Conservation (phyloP, 179 eudicot genomes). For the Silene coronaria region DNA sequence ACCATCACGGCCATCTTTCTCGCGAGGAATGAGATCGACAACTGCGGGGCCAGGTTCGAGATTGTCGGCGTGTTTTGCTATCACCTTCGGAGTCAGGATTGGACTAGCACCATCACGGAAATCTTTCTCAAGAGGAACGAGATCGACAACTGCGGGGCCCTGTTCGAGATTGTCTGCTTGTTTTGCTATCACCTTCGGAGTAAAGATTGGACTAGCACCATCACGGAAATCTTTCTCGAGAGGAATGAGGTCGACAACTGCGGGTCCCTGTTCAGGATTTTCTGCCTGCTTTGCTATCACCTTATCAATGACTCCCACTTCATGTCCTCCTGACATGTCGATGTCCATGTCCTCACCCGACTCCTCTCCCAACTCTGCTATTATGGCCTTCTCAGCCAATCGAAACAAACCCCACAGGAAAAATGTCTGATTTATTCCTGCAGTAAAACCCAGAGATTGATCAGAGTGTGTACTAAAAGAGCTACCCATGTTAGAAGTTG, state of each 20-base stretch:
- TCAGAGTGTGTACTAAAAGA: too few relatives aligned
- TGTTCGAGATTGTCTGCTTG: not conserved
- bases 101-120: not conserved
- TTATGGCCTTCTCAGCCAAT: not conserved
- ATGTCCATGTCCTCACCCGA: conserved; percentile 27
- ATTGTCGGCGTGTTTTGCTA: not conserved
- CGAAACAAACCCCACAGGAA: conserved; percentile 36
- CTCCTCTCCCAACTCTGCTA: not conserved
- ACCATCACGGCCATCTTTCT: not conserved
- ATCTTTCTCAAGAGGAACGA: conserved; percentile 11
- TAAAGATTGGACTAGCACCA: not conserved
- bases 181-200: conserved; percentile 2
- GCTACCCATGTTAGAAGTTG: not conserved
- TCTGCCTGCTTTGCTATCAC: conserved; percentile 1
- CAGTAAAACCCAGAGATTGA: not conserved
- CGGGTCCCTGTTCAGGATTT: not conserved
- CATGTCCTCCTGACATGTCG: conserved; percentile 32
- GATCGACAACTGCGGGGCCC: not conserved
- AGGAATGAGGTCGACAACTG: not conserved
- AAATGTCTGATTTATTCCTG: conserved; percentile 22
- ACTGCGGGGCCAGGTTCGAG: not conserved
- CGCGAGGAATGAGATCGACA: not conserved
- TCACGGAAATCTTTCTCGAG: conserved; percentile 8
- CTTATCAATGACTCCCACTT: conserved; percentile 15
- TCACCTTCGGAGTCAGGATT: not conserved